Conservation (phyloP, 2,329 filamentous ascomycete species). For the Chaetomium sp. region DNA sequence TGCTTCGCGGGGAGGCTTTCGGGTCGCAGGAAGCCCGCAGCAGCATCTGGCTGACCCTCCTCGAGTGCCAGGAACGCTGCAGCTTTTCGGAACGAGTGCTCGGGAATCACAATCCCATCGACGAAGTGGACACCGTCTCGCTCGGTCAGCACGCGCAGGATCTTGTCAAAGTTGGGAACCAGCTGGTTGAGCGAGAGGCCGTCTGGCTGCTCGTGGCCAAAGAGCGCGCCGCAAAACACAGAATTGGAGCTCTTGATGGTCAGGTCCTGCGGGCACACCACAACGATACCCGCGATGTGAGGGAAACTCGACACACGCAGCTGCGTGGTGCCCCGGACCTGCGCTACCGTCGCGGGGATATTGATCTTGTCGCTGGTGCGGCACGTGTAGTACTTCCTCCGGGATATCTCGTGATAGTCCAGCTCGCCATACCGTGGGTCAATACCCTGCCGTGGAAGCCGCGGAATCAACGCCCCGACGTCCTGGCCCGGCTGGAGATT, state of each 20-base stretch:
- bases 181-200: slow-evolving; percentile 72
- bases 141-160: slow-evolving; percentile 73
- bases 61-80: slow-evolving; percentile 76
- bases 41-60: slow-evolving; percentile 73
- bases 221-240: slow-evolving; percentile 86
- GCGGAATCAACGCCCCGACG: slow-evolving; percentile 71
- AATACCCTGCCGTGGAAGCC: slow-evolving; percentile 70
- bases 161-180: slow-evolving; percentile 80
- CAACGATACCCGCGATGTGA: slow-evolving; percentile 94
- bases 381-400: slow-evolving; percentile 76
- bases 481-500: slow-evolving; percentile 61
- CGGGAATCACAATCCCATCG: slow-evolving; percentile 94
- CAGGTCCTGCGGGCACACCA: slow-evolving; percentile 72
- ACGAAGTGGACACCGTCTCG: slow-evolving; percentile 78
- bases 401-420: slow-evolving; percentile 68
- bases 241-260: slow-evolving; percentile 88
- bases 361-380: slow-evolving; percentile 69
- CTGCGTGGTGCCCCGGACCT: slow-evolving; percentile 60
- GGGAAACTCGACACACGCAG: slow-evolving; percentile 90
- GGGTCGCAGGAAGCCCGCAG: slow-evolving; percentile 72
- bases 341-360: slow-evolving; percentile 77
- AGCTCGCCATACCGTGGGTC: slow-evolving; percentile 64
- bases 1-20: slow-evolving; percentile 81
- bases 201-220: slow-evolving; percentile 79
- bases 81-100: slow-evolving; percentile 90